phyloP scores from a whole-genome alignment of 257 asterid genomes.

The Rhazya stricta region DNA sequence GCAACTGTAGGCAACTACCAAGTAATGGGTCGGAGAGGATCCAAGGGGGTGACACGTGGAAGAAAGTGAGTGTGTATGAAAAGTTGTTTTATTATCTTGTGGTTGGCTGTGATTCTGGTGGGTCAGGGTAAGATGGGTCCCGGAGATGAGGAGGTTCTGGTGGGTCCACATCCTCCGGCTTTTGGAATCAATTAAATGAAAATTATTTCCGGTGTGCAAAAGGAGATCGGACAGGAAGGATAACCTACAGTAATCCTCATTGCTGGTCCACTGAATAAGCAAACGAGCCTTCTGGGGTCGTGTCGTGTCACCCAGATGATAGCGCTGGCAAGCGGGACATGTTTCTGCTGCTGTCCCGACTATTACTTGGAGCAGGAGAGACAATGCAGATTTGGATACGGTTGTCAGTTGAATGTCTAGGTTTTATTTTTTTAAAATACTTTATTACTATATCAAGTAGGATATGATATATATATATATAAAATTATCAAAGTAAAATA shows the following conservation, averaged over 20 bases:
- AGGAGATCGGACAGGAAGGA: not conserved
- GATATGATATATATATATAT: no score
- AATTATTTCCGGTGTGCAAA: not conserved
- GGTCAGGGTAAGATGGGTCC: slow-evolving; percentile 4
- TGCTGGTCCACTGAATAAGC: not conserved
- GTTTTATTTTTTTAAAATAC: not conserved
- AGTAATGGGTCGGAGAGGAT: slow-evolving; percentile 20
- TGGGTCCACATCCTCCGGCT: slow-evolving; percentile 15
- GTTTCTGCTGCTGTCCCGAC: not conserved
- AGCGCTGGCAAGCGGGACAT: not conserved
- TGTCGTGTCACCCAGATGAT: not conserved
- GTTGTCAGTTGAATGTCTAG: no score
- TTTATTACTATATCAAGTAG: no score
- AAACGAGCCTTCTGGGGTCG: not conserved
- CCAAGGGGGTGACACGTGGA: slow-evolving; percentile 45
- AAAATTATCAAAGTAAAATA: no score
- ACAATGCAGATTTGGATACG: no score
- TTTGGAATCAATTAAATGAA: slow-evolving; percentile 18
- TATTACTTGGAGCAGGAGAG: no score
- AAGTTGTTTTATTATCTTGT: slow-evolving; percentile 35
- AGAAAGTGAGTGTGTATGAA: slow-evolving; percentile 37
- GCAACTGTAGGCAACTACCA: slow-evolving; percentile 11
- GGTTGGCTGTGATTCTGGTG: slow-evolving; percentile 37
- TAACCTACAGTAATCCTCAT: not conserved
- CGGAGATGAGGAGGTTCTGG: not conserved